phyloP scores from a whole-genome alignment of 2,329 filamentous ascomycete genomes.

The Botrytis galanthina region DNA sequence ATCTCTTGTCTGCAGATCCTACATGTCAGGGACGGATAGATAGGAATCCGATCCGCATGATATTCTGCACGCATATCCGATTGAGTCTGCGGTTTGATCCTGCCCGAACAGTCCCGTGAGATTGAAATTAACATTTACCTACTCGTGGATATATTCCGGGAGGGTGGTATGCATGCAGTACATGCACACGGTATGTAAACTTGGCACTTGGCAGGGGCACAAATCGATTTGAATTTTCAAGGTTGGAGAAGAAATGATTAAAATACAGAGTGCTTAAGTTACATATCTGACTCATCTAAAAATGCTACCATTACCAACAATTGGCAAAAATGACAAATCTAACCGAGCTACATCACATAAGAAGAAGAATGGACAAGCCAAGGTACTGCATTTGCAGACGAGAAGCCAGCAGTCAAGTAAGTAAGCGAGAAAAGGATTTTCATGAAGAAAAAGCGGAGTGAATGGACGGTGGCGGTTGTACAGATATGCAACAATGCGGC shows the following conservation, averaged over 20 bases:
- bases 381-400: background rate
- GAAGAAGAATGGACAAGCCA: background rate
- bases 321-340: background rate
- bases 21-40: background rate
- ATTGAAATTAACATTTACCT: background rate
- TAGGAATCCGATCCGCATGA: background rate
- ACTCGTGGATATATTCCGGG: background rate
- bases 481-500: constrained; percentile 5
- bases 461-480: background rate
- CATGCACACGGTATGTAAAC: background rate
- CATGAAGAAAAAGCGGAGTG: background rate
- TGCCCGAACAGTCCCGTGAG: background rate
- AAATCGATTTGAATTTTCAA: background rate
- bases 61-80: background rate
- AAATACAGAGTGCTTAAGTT: background rate
- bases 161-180: background rate
- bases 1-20: background rate
- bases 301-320: background rate
- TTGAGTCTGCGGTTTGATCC: background rate
- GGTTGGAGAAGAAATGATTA: background rate
- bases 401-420: background rate
- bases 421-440: background rate
- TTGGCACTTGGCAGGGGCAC: background rate
- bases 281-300: background rate
- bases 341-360: background rate